Base-by-base conservation (phyloP, 169 alveolate genomes). In the Babesia sp. region DNA sequence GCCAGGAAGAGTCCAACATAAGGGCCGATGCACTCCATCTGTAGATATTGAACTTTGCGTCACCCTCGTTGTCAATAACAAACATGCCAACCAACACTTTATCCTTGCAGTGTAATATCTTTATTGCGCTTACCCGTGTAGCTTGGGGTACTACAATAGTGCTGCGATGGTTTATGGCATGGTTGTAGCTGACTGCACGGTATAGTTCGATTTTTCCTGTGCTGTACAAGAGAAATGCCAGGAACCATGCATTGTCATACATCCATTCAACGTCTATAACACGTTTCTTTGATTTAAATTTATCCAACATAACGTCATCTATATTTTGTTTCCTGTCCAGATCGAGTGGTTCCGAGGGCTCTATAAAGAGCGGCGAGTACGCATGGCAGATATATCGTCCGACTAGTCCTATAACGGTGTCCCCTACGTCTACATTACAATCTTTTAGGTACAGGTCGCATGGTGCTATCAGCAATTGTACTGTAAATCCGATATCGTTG, bases 381-480 rank as follows among this genome's bases (percentile, higher is more conserved):
- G 66, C 67, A 46, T 71, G 76, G 50, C 73, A 60, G 46, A 79
- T 31, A 60, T 79, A 79, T 46, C 87, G 73, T 34, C 44, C 64
- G 42, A 79, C 87, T 39, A 79, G 59, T n/a, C 87, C 87, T 0
- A 79, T 63, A 11, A 70, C 67, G 36, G 56, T 71, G 48, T 79
- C 83, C 0, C 29, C 44, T 20, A 41, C 69, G n/a, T 45, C 22
- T 29, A 34, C 53, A 29, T 59, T 41, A 7, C 63, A 48, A 22
- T 79, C 87, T 29, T 79, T 79, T 44, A 79, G 63, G 48, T 70
- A 79, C 20, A 79, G 22, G 56, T 79, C 87, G 37, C 71, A 61
- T 22, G 87, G 87, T n/a, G 87, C 41, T 6, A 79, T 24, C 26
- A 70, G 42, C 39, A 79, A 5, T 63, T 79, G 37, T 44, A 79